Evolutionary conservation across 441 rosid genomes (phyloP).

Genomic region (Croton setiger): DNA sequence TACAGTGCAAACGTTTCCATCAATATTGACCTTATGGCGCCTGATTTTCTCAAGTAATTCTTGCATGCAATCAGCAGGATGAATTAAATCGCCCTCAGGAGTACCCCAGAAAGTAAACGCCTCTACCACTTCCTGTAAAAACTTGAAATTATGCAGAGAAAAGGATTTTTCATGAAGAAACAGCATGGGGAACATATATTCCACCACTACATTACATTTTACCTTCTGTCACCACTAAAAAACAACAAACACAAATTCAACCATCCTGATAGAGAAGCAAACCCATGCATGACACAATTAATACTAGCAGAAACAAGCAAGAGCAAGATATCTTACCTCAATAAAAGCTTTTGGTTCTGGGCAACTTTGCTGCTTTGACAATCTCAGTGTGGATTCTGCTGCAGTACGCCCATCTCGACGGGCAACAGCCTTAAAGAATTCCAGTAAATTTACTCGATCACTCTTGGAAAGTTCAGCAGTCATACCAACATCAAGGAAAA

Average conservation of each 20-base stretch:
- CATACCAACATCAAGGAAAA: constrained; percentile 99
- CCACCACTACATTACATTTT: background rate
- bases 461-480: constrained; percentile 95
- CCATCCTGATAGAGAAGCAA: background rate
- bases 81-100: constrained; percentile 87
- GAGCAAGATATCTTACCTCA: constrained; percentile 44
- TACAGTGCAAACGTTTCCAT: constrained; percentile 95
- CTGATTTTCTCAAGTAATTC: constrained; percentile 95
- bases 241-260: background rate
- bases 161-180: background rate
- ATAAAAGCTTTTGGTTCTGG: constrained; percentile 91
- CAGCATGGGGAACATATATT: background rate
- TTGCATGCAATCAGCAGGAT: constrained; percentile 98
- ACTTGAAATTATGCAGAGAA: background rate
- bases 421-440: constrained; percentile 95
- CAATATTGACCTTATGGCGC: constrained; percentile 83
- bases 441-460: constrained; percentile 78
- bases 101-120: constrained; percentile 96
- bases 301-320: background rate
- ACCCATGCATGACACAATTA: background rate
- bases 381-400: constrained; percentile 68
- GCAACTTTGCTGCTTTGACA: constrained; percentile 89
- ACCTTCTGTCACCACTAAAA: background rate
- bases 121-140: constrained; percentile 85
- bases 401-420: constrained; percentile 93